Evolutionary conservation across 192 early-diverging fungal genomes (phyloP).

Genomic region (Coemansia sp.): DNA sequence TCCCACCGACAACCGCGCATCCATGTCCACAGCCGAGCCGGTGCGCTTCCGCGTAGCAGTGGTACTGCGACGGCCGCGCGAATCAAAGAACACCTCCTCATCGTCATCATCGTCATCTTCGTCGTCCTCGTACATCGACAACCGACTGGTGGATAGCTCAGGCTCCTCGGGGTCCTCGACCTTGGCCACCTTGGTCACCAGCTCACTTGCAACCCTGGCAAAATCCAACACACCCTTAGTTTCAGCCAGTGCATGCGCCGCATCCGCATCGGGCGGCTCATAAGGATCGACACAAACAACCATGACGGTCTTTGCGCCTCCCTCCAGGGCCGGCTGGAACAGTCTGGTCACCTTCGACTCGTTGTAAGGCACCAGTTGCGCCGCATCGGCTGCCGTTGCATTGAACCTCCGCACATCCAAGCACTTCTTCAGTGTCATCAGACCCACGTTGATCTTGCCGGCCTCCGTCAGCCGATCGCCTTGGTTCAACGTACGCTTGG

Average conservation of each 20-base stretch:
- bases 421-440: conserved; percentile 72
- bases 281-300: conserved; percentile 65
- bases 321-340: conserved; percentile 64
- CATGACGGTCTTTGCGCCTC: conserved; percentile 60
- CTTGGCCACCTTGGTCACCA: conserved; percentile 54
- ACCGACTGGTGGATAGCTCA: not conserved
- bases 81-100: conserved; percentile 44
- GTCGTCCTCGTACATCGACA: not conserved
- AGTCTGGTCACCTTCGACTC: conserved; percentile 70
- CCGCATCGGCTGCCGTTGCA: conserved; percentile 3
- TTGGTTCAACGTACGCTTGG: conserved; percentile 53
- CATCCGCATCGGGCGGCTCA: conserved; percentile 56
- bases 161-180: conserved; percentile 26
- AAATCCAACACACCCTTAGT: conserved; percentile 62
- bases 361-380: conserved; percentile 62
- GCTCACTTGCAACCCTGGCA: conserved; percentile 59
- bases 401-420: conserved; percentile 65
- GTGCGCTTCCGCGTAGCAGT: conserved; percentile 21
- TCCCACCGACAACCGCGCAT: not conserved
- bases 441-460: conserved; percentile 67
- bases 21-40: not conserved
- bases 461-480: conserved; percentile 65
- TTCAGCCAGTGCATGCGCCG: conserved; percentile 27
- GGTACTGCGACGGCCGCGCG: conserved; percentile 2
- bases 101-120: conserved; percentile 16